phyloP scores from a whole-genome alignment of 345 rosid species.

The Chamaenerion angustifolium region DNA sequence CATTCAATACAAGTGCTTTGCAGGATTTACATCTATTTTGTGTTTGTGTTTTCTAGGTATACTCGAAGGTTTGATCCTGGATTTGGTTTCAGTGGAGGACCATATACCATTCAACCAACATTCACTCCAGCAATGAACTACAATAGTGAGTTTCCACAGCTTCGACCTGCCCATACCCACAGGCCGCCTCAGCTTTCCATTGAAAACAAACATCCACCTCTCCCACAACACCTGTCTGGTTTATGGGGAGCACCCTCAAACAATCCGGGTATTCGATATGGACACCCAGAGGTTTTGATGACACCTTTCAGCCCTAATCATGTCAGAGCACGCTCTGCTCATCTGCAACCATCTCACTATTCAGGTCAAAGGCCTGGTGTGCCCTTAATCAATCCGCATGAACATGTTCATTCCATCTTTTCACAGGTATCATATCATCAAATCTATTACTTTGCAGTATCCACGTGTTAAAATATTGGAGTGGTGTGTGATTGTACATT shows the following conservation, averaged over 20 bases:
- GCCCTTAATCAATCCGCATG: constrained; percentile 43
- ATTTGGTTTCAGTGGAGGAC: constrained; percentile 52
- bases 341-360: constrained; percentile 53
- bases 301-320: constrained; percentile 46
- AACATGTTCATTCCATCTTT: constrained; percentile 47
- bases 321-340: constrained; percentile 32
- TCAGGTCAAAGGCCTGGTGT: constrained; percentile 62
- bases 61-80: constrained; percentile 78
- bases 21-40: too few species aligned
- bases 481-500: neutral
- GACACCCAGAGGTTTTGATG: constrained; percentile 63
- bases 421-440: constrained; percentile 36
- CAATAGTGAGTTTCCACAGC: constrained; percentile 80
- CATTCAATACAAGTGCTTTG: too few species aligned
- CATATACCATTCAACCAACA: constrained; percentile 53
- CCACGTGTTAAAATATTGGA: neutral
- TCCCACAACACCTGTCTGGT: constrained; percentile 46
- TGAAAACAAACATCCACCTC: constrained; percentile 41
- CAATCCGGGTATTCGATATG: constrained; percentile 48
- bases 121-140: constrained; percentile 62
- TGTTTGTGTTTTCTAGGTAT: constrained; percentile 26
- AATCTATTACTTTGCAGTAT: neutral
- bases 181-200: constrained; percentile 38
- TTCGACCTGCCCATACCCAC: constrained; percentile 30
- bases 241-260: constrained; percentile 39